These are phyloP conservation scores for Blastocystis sp. DNA, from an alignment of 352 stramenopile genomes.

Conservation along the genomic window DNA sequence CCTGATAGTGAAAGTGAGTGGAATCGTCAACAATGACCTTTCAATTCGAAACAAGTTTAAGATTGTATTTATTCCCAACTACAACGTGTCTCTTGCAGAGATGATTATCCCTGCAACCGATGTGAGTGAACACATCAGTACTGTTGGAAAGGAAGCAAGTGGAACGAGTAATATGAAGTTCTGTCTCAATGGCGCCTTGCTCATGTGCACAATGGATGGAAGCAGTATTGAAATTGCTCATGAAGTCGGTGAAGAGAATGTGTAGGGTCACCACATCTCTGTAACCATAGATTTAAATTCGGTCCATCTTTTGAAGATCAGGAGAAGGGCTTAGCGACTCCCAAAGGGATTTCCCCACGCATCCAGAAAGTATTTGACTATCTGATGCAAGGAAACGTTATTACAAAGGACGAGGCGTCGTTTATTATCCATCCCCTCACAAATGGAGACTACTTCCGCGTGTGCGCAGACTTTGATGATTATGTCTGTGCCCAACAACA, in stretches of 20 bases:
- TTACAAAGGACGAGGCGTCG: not conserved
- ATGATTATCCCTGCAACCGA: slow-evolving; percentile 65
- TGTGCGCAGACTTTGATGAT: slow-evolving; percentile 47
- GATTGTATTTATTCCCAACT: slow-evolving; percentile 66
- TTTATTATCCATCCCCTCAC: slow-evolving; percentile 14
- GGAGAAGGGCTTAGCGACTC: not conserved
- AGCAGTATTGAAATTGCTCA: slow-evolving; percentile 65
- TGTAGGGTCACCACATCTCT: slow-evolving; percentile 51
- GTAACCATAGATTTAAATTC: not conserved
- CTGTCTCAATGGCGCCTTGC: slow-evolving; percentile 64
- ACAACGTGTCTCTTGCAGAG: slow-evolving; percentile 66
- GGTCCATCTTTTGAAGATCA: slow-evolving; percentile 60
- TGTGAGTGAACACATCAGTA: slow-evolving; percentile 64
- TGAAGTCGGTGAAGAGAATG: slow-evolving; percentile 64
- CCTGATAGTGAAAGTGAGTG: slow-evolving; percentile 63
- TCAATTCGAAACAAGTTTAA: slow-evolving; percentile 61
- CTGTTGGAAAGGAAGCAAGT: slow-evolving; percentile 64
- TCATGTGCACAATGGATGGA: slow-evolving; percentile 65
- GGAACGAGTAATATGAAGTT: slow-evolving; percentile 67
- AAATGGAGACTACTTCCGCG: slow-evolving; percentile 61
- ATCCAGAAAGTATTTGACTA: slow-evolving; percentile 45
- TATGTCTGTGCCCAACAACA: slow-evolving; percentile 27
- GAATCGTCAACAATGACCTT: slow-evolving; percentile 64
- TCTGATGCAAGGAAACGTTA: not conserved
- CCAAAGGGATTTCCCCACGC: not conserved